A percentile compares a stretch with the other conserved stretches of the same genome.
Conservation (phyloP, 352 stramenopile genomes). For the Globisporangium lucens region DNA sequence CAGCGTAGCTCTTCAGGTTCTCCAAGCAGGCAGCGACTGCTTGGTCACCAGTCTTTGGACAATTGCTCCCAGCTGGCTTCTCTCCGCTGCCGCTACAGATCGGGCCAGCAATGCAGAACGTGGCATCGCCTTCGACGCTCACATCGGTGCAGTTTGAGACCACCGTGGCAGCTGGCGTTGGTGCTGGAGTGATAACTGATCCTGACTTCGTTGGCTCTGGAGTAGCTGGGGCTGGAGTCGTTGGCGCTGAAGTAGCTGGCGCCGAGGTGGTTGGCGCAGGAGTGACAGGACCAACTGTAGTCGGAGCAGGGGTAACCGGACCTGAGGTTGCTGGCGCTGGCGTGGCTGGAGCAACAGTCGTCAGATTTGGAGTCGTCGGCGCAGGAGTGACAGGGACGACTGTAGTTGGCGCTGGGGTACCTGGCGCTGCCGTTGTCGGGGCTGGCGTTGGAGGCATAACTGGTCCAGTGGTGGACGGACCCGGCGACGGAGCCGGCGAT, state of each 20-base stretch:
- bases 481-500: no score
- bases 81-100: conserved; percentile 4
- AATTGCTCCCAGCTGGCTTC: conserved; percentile 10
- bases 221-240: not conserved
- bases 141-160: conserved; percentile 28
- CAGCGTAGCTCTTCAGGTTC: conserved; percentile 13
- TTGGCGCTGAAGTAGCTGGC: not conserved
- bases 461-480: no score
- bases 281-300: not conserved
- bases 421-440: no score
- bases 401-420: no score
- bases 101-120: conserved; percentile 11
- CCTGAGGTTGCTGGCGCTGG: no score
- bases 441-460: no score
- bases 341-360: no score
- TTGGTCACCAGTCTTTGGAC: conserved; percentile 6
- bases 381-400: not conserved
- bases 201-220: not conserved
- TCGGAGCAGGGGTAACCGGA: not conserved
- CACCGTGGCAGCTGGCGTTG: not conserved
- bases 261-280: not conserved
- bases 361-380: not conserved
- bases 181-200: not conserved
- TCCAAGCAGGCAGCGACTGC: not conserved
- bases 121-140: conserved; percentile 24